These are phyloP conservation scores for Claviceps sp. DNA, from an alignment of 2,329 filamentous ascomycete species.

Conservation along the genomic window DNA sequence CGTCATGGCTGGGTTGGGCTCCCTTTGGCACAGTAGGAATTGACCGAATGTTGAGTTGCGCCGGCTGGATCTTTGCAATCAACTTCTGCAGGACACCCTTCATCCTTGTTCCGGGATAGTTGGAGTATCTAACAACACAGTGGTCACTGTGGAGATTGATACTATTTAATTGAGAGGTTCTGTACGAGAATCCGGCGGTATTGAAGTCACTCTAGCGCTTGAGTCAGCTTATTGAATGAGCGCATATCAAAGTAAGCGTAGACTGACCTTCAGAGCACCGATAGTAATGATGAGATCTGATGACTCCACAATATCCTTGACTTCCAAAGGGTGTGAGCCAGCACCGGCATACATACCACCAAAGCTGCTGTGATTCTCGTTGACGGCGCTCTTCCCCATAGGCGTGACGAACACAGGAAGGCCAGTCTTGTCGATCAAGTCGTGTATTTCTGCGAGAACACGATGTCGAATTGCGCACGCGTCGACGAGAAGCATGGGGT, in stretches of 20 bases:
- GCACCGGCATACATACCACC: conserved; percentile 78
- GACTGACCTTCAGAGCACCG: conserved; percentile 41
- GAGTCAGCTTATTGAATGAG: neutral
- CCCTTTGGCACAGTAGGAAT: conserved; percentile 42
- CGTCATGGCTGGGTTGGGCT: conserved; percentile 26
- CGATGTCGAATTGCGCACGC: conserved; percentile 69
- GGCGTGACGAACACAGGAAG: conserved; percentile 78
- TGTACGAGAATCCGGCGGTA: conserved; percentile 70
- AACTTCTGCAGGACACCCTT: conserved; percentile 63
- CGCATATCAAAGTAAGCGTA: neutral
- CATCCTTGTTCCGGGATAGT: conserved; percentile 68
- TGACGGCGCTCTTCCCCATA: conserved; percentile 76
- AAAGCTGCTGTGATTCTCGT: conserved; percentile 63
- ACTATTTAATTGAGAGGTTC: conserved; percentile 60
- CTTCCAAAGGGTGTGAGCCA: conserved; percentile 51
- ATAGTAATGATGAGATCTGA: conserved; percentile 60
- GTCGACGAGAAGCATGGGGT: conserved; percentile 69
- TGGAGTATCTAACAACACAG: conserved; percentile 61
- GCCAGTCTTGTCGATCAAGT: conserved; percentile 57
- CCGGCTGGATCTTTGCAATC: conserved; percentile 42
- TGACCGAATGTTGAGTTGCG: conserved; percentile 41
- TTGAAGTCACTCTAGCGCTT: conserved; percentile 57
- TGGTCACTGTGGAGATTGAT: conserved; percentile 71
- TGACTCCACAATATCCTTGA: conserved; percentile 49
- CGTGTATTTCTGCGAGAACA: conserved; percentile 57